Evolutionary conservation across 352 stramenopile species (phyloP), one percentile per base, ranked within the genome.

Genomic region (Aphanomyces invadans): DNA sequence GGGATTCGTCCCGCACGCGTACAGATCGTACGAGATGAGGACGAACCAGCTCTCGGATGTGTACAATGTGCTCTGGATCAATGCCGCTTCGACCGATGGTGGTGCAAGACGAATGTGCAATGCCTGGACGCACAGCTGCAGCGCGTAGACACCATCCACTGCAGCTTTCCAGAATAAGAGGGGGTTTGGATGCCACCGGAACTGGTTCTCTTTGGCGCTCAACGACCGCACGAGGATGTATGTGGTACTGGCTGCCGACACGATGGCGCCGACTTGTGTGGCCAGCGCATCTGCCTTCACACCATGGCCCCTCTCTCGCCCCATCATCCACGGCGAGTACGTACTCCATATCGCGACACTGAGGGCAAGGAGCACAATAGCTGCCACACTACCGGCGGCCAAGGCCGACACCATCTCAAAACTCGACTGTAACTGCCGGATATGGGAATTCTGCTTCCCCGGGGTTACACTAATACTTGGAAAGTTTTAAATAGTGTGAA

Each of bases 41-140:
- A 95, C 75, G 67, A 96, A 94, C 82, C 85, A 95, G 71, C 85
- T 91, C 72, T 92, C 83, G 73, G 83, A 91, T 61, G 81, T 78
- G 66, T 90, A 89, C 55, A 71, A 79, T 56, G 79, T 85, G 57
- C 89, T 90, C 69, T 92, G 81, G 36, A 81, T 90, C 49, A 85
- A 66, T 29, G 79, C 84, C 9, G 78, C 83, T 15, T 89, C 70
- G 25, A 71, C 71, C 29, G 78, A 79, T 56, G 83, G 89, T 42
- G 77, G 78, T 21, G 79, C 44, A 9, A 66, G 61, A 11, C 42
- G 59, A 4, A 42, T 45, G 26, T 78, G 78, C 42, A 79, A 74
- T 56, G 83, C 79, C 39, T 75, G 60, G 44, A 88, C 81, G 68
- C 78, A 87, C 54, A 88, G 75, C 62, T 90, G 83, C 70, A 90